phyloP scores from a whole-genome alignment of 108 stramenopile genomes.

The Skeletonema tropicum region DNA sequence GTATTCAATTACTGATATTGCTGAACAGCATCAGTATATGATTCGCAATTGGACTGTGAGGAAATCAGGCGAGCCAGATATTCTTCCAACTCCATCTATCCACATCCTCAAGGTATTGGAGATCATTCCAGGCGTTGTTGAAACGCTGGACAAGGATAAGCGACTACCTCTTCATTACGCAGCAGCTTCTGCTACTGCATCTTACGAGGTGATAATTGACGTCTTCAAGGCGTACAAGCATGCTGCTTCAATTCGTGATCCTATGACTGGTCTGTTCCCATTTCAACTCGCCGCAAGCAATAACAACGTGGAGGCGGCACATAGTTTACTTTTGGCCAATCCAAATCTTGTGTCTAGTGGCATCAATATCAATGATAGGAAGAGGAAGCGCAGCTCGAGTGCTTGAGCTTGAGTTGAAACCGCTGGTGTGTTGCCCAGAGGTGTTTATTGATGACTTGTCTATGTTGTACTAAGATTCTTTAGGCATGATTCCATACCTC shows the following conservation, averaged over 20 bases:
- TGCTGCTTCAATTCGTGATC: neutral
- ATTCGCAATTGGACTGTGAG: no score
- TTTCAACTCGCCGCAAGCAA: no score
- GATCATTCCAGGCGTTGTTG: neutral
- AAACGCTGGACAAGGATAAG: neutral
- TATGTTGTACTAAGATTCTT: neutral
- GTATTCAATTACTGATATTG: neutral
- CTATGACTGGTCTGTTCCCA: no score
- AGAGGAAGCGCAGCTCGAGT: neutral
- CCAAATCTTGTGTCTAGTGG: neutral
- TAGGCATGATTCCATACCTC: neutral
- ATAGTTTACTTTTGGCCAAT: no score
- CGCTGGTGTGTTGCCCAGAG: neutral
- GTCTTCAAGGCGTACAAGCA: neutral
- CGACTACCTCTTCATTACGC: neutral
- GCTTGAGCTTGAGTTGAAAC: neutral
- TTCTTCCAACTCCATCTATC: neutral
- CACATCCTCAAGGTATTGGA: neutral
- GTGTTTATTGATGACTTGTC: neutral
- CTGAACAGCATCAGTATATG: no score
- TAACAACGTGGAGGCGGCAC: no score
- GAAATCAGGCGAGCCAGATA: neutral
- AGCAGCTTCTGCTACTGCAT: neutral
- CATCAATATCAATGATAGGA: neutral
- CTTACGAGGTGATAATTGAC: neutral